Evolutionary conservation across 2,329 filamentous ascomycete species (phyloP).

Genomic region (Cercospora sojina): DNA sequence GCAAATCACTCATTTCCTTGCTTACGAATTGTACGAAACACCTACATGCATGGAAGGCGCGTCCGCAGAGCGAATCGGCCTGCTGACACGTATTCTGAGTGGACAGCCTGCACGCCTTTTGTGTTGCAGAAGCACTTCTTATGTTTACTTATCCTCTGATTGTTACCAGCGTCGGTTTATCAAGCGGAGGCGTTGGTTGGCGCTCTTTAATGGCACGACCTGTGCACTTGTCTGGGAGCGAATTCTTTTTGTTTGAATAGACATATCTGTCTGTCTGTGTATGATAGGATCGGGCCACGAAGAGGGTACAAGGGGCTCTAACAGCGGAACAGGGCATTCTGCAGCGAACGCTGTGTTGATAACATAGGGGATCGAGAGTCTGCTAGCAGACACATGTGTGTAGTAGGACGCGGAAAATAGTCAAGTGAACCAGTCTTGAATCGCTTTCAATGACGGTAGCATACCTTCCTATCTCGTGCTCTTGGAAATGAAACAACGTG

Average conservation of each 20-base stretch:
- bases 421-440: not conserved
- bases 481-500: not conserved
- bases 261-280: constrained; percentile 14
- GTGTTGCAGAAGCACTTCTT: constrained; percentile 4
- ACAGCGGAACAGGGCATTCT: not conserved
- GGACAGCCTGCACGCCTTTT: not conserved
- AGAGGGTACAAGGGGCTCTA: not conserved
- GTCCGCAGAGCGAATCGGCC: not conserved
- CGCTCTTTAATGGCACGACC: constrained; percentile 3
- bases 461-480: not conserved
- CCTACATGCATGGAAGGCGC: not conserved
- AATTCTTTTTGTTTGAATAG: constrained; percentile 18
- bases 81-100: not conserved
- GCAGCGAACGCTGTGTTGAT: not conserved
- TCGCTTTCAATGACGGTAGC: not conserved
- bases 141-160: constrained; percentile 3
- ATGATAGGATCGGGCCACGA: not conserved
- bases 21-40: not conserved
- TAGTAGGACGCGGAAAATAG: not conserved
- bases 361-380: not conserved
- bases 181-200: constrained; percentile 7
- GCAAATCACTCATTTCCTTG: not conserved
- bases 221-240: constrained; percentile 4
- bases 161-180: constrained; percentile 11
- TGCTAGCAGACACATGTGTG: not conserved